Evolutionary conservation across 306 rosid genomes (phyloP).

Genomic region (Vigna radiata): DNA sequence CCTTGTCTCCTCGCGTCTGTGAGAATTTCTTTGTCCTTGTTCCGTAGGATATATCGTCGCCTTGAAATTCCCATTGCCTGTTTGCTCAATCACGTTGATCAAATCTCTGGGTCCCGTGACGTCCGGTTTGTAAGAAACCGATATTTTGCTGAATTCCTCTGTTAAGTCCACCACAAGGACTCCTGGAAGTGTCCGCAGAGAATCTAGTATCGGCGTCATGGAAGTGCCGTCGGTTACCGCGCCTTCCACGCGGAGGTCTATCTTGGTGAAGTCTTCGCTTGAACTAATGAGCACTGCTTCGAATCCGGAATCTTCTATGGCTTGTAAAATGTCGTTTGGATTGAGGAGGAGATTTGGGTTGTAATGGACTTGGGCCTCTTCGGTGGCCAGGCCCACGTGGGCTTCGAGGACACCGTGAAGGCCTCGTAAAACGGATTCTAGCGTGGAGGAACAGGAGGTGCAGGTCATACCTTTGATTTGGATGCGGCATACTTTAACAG

Average conservation of each 20-base stretch:
- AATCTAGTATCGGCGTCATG: constrained; percentile 39
- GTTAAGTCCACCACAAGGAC: constrained; percentile 48
- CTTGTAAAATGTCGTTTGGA: constrained; percentile 53
- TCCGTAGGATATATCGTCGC: constrained; percentile 64
- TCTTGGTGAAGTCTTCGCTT: constrained; percentile 72
- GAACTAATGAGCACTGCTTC: constrained; percentile 61
- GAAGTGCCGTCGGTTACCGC: constrained; percentile 38
- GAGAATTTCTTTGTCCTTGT: constrained; percentile 56
- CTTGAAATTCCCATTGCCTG: constrained; percentile 60
- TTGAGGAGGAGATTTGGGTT: constrained; percentile 62
- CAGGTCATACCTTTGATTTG: constrained; percentile 82
- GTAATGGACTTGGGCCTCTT: constrained; percentile 80
- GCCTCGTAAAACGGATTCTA: constrained; percentile 66
- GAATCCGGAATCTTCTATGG: constrained; percentile 67
- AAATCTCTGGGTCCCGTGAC: constrained; percentile 77
- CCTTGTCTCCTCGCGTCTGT: constrained; percentile 62
- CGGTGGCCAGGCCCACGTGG: constrained; percentile 75
- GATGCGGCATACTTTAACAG: constrained; percentile 70
- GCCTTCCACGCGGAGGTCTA: constrained; percentile 72
- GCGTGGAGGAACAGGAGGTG: constrained; percentile 76
- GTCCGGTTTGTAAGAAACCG: constrained; percentile 70
- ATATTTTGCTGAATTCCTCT: constrained; percentile 54
- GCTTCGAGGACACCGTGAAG: constrained; percentile 65
- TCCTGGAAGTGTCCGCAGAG: constrained; percentile 69
- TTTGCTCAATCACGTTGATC: constrained; percentile 58